Evolutionary conservation across 495 filamentous ascomycete species (phyloP).

Genomic region (Penicillium taxi): DNA sequence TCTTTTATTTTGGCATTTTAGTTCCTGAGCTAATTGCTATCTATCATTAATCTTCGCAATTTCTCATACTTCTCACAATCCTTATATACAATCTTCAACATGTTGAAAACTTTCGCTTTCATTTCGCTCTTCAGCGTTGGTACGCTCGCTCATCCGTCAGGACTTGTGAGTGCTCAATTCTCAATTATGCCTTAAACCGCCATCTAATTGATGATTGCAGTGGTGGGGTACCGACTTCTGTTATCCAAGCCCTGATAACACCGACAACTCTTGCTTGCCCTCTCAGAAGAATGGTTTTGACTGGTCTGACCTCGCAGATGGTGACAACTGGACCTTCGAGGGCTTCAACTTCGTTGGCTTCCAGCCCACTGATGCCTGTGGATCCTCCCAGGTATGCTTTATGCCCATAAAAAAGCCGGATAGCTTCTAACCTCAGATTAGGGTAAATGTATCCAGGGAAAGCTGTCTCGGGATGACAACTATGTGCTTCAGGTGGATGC

Average conservation of each 20-base stretch:
- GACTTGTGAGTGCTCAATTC: conserved; percentile 21
- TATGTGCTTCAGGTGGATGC: conserved; percentile 40
- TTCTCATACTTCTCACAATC: not conserved
- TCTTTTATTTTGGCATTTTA: conserved; percentile 3
- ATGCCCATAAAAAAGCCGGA: conserved; percentile 8
- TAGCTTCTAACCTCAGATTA: conserved; percentile 10
- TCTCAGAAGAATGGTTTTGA: conserved; percentile 61
- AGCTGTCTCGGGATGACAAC: conserved; percentile 33
- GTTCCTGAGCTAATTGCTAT: conserved; percentile 8
- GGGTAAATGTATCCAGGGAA: conserved; percentile 61
- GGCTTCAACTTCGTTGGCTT: conserved; percentile 68
- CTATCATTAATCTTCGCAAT: conserved; percentile 14
- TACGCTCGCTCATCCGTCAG: conserved; percentile 26
- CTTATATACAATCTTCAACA: conserved; percentile 3
- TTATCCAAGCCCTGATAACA: conserved; percentile 66
- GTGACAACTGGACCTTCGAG: conserved; percentile 54
- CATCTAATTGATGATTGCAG: conserved; percentile 14
- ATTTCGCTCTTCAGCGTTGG: conserved; percentile 17
- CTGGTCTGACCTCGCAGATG: conserved; percentile 55
- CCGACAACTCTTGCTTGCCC: conserved; percentile 64
- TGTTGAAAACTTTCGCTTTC: conserved; percentile 19
- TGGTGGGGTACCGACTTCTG: conserved; percentile 52
- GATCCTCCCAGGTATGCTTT: conserved; percentile 35
- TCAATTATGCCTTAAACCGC: not conserved
- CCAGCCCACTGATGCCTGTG: conserved; percentile 48